Base-by-base conservation (phyloP, 2,329 filamentous ascomycete species). In the Stromatinia cepivora region DNA sequence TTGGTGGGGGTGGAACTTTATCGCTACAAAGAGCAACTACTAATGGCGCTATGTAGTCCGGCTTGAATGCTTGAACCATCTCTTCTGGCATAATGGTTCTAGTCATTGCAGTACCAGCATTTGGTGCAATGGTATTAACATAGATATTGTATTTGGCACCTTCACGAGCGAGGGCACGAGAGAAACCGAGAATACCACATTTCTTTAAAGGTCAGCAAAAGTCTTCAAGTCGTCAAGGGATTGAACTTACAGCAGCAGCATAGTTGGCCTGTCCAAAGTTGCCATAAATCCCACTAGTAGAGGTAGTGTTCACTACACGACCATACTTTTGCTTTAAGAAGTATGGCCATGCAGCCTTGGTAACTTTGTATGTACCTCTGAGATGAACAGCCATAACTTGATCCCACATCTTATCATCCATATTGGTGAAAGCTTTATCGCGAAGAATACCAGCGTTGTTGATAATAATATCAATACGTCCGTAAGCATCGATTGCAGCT, bases 191-290 rank as follows among this genome's bases (percentile, higher is more conserved):
- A 74, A 99, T 98, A 82, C 92, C 95, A 75, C 87, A 87, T 89
- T 95, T 95, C 89, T 92, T 73, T 17, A 42, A 67, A 4, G 28
- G 67, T 76, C 52, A 71, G 61, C 22, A 22, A 28, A 20, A 25
- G 2, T n/a, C 42, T 48, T 4, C 1, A 10, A 54, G 56, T 17
- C 39, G 72, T 79, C 73, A 81, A 81, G 53, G 82, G 79, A 59
- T 36, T 20, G 2, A 52, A 85, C 89, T 83, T 86, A 92, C 89
- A 70, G 92, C 92, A 70, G 94, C 92, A 72, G 95, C 87, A 81
- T 99, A 99, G 86, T 99, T 99, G 77, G 94, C 92, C 82, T 99
- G 95, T 72, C 95, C 95, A 80, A 99, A 99, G 87, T 97, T 99
- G 76, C 95, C 95, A 80, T 99, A 99, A 81, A 99, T 97, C 81